Base-by-base conservation (phyloP, 208 protist genomes). In the Wallacemonas rigidus region DNA sequence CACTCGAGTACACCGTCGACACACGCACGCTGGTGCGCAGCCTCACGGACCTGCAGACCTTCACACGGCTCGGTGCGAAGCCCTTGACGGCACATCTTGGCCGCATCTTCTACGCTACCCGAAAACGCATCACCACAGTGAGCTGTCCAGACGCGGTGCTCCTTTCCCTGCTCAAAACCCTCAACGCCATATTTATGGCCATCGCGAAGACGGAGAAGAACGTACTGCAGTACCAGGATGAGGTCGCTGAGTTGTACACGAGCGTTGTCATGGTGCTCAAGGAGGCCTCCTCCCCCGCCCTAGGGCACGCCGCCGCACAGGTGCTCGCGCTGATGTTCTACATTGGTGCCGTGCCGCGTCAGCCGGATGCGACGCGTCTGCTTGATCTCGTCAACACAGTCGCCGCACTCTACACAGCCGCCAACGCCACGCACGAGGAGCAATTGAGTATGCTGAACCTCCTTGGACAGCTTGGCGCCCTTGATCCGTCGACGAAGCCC, bases 381-480 rank as follows among this genome's bases (percentile, higher is more conserved):
- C 90, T 95, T 71, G 85, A 92, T 50, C 78, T 95, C 17, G 76
- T 97, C 64, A 67, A 74, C 26, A 81, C 81, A 12, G 71, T 97
- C 43, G 83, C 76, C 14, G 72, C 85, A 54, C 86, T 95, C 54
- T 97, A 95, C 80, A 97, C 82, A 71, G 76, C 78, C 60, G 85
- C 76, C 50, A 85, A 70, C 70, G 89, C 72, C 69, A 90, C 89
- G 41, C 73, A 82, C 8, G 75, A 83, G 51, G 90, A 93, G 81
- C 77, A 89, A 39, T 71, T 81, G 26, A 82, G 84, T 62, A 89
- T 93, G 58, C 82, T 97, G 11, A 95, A 86, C 41, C 84, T 97
- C 15, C 94, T 95, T 72, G 92, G 92, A 38, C 89, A 97, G 77
- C 71, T 97, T 35, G 92, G 92, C 45, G 92, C 92, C 17, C 80